A percentile compares a stretch with the other conserved stretches of the same genome.
These are phyloP conservation scores for Spathaspora passalidarum DNA, from an alignment of 805 yeast genomes.

Conservation along the genomic window DNA sequence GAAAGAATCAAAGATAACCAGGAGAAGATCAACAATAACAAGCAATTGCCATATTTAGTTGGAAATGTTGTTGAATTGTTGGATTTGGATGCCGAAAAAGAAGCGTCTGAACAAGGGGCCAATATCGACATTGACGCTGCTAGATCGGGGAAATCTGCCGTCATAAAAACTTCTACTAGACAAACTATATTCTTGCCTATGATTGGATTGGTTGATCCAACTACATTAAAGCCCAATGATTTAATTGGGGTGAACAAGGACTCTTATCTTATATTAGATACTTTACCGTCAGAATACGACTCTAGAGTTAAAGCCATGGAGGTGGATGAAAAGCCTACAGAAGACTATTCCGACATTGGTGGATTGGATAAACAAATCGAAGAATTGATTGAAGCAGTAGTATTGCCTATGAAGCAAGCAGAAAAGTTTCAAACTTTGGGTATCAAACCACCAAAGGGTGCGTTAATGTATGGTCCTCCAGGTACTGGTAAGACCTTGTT, in stretches of 20 bases:
- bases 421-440: conserved; percentile 94
- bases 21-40: conserved; percentile 92
- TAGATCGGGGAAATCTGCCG: conserved; percentile 95
- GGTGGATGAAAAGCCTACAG: conserved; percentile 98
- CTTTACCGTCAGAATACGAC: conserved; percentile 95
- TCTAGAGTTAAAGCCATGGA: conserved; percentile 99
- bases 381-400: conserved; percentile 97
- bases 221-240: conserved; percentile 92
- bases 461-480: conserved; percentile 49
- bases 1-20: conserved; percentile 94
- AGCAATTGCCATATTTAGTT: conserved; percentile 92
- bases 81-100: conserved; percentile 81
- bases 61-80: conserved; percentile 95
- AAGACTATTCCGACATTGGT: conserved; percentile 95
- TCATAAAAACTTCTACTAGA: conserved; percentile 93
- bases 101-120: conserved; percentile 88
- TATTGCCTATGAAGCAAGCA: conserved; percentile 96
- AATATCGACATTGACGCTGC: conserved; percentile 90
- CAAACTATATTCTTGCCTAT: conserved; percentile 96
- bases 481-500: conserved; percentile 46
- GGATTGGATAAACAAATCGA: conserved; percentile 98
- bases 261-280: conserved; percentile 87
- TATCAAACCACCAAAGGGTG: conserved; percentile 61
- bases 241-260: conserved; percentile 97
- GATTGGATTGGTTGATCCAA: conserved; percentile 92